These are phyloP conservation scores for Cupressus sempervirens DNA, from an alignment of 75 land plant genomes.

Conservation along the genomic window DNA sequence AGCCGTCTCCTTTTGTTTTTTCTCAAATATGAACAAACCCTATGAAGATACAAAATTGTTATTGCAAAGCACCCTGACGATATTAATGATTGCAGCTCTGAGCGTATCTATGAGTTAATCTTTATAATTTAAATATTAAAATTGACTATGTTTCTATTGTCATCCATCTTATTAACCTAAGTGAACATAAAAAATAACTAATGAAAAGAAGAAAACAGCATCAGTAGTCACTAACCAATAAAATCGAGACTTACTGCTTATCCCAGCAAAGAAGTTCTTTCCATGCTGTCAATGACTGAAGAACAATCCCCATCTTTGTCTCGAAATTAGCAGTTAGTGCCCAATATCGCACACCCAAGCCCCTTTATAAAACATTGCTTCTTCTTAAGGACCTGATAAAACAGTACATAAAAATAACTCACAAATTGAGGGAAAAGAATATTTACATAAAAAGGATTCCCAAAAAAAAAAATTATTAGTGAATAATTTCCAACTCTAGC, in stretches of 20 bases:
- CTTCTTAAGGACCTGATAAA: neutral
- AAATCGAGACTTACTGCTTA: conserved; percentile 5
- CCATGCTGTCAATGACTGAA: conserved; percentile 8
- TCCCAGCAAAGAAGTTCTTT: conserved; percentile 11
- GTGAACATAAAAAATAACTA: neutral
- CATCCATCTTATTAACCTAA: neutral
- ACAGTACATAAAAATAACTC: neutral
- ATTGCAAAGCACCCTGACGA: neutral
- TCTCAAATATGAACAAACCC: neutral
- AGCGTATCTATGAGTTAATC: neutral
- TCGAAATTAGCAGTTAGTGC: neutral
- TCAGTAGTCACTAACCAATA: neutral
- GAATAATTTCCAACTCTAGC: neutral
- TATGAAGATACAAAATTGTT: neutral
- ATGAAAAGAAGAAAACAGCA: neutral
- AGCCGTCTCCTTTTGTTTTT: neutral
- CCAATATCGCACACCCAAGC: neutral
- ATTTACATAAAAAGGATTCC: neutral
- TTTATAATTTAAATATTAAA: neutral
- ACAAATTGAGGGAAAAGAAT: neutral
- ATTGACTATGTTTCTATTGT: neutral
- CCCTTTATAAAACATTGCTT: neutral
- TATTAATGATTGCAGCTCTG: neutral
- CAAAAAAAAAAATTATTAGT: neutral
- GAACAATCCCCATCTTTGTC: conserved; percentile 5